Percentiles rank a stretch among this genome's conserved stretches.
Evolutionary conservation across 164 flowering plant species (phyloP).

Genomic region (Umbellularia californica): DNA sequence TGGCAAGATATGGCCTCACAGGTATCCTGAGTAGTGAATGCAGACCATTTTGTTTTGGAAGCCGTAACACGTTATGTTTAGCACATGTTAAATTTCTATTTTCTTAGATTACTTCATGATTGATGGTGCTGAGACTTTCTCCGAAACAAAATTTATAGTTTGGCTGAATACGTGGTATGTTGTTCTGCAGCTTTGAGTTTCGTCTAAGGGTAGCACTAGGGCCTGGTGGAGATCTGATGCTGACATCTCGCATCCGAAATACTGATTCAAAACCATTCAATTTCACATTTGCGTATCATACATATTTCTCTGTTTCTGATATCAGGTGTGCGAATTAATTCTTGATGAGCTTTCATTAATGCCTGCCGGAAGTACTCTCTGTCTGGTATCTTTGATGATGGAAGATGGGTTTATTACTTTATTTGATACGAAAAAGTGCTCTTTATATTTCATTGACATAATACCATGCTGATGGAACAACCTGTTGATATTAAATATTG

Average conservation of each 20-base stretch:
- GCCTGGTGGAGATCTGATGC: conserved; percentile 76
- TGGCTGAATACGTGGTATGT: neutral
- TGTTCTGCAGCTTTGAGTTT: conserved; percentile 61
- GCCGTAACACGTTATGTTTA: too few relatives aligned
- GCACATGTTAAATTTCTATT: too few relatives aligned
- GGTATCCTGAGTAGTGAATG: conserved; percentile 30
- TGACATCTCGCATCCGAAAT: conserved; percentile 86
- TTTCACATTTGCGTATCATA: conserved; percentile 71
- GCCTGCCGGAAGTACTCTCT: neutral
- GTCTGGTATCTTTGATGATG: too few relatives aligned
- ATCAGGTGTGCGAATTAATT: conserved; percentile 49
- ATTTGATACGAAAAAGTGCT: too few relatives aligned
- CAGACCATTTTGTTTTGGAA: too few relatives aligned
- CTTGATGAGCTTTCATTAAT: conserved; percentile 1
- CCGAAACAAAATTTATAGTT: neutral
- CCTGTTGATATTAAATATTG: too few relatives aligned
- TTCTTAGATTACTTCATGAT: too few relatives aligned
- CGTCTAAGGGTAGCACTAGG: conserved; percentile 72
- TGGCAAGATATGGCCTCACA: conserved; percentile 80
- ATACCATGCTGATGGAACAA: too few relatives aligned
- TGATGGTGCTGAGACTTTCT: neutral
- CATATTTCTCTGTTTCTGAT: conserved; percentile 85
- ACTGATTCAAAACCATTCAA: conserved; percentile 73
- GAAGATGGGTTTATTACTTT: too few relatives aligned
- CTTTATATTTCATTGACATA: too few relatives aligned